A percentile compares a stretch with the other conserved stretches of the same genome.
Conservation (phyloP, 2,329 filamentous ascomycete genomes). For the Cadophora gregata region DNA sequence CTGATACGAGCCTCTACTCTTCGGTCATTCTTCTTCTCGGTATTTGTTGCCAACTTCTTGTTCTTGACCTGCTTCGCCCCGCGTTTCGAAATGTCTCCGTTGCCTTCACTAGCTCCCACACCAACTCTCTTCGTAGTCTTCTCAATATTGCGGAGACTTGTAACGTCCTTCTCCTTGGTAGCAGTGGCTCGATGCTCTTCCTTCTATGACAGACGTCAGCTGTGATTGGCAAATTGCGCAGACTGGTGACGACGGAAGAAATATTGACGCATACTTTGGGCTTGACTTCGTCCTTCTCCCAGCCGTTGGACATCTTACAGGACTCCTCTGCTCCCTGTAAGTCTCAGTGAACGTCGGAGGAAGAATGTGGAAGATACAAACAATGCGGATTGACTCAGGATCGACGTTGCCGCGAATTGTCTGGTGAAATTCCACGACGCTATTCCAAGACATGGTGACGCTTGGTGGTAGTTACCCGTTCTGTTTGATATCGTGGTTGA, state of each 20-base stretch:
- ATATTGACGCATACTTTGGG: background rate
- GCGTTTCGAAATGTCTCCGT: background rate
- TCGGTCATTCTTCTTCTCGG: background rate
- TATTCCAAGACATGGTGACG: background rate
- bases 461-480: no score
- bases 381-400: background rate
- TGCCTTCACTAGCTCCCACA: background rate
- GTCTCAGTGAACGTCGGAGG: background rate
- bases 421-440: conserved; percentile 3
- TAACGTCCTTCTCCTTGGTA: background rate
- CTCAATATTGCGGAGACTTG: background rate
- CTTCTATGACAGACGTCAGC: background rate
- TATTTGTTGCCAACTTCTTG: background rate
- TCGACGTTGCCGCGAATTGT: background rate
- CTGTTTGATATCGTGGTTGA: no score
- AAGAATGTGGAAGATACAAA: background rate
- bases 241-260: background rate
- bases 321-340: background rate
- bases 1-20: background rate
- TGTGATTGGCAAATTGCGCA: background rate
- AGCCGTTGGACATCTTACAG: conserved; percentile 4
- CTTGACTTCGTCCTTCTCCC: conserved; percentile 1
- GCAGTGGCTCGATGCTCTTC: background rate
- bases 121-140: background rate
- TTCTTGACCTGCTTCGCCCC: background rate